phyloP scores from a whole-genome alignment of 1,284 basidiomycete genomes.

The Microstroma glucosiphilum region DNA sequence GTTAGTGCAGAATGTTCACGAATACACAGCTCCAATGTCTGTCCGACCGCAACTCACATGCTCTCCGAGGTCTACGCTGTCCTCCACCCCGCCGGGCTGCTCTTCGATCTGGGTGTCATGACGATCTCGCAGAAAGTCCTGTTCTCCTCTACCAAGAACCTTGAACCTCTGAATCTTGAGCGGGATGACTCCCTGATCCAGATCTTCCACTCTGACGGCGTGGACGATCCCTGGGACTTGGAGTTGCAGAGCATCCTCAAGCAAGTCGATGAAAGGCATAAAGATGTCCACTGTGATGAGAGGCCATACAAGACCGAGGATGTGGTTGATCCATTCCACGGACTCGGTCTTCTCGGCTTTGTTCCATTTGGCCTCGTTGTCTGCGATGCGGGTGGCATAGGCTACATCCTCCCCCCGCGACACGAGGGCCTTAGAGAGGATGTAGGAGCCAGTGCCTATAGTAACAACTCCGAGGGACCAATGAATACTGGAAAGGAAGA shows the following conservation, averaged over 20 bases:
- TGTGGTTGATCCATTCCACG: slow-evolving; percentile 43
- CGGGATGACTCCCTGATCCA: slow-evolving; percentile 42
- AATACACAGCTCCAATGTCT: too few species aligned
- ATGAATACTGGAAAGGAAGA: slow-evolving; percentile 23
- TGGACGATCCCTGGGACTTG: slow-evolving; percentile 46
- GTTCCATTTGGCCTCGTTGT: slow-evolving; percentile 6
- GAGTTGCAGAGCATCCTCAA: slow-evolving; percentile 45
- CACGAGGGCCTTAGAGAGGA: slow-evolving; percentile 25
- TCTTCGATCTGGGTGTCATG: neutral
- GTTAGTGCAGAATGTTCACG: too few species aligned
- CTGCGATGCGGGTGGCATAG: slow-evolving; percentile 25
- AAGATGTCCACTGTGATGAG: slow-evolving; percentile 38
- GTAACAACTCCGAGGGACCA: slow-evolving; percentile 18
- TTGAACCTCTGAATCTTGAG: slow-evolving; percentile 34
- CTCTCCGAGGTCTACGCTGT: neutral
- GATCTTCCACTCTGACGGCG: slow-evolving; percentile 38
- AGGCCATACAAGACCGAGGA: slow-evolving; percentile 37
- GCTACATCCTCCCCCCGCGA: slow-evolving; percentile 21
- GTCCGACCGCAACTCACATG: neutral
- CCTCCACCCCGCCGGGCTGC: neutral
- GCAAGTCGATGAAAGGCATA: slow-evolving; percentile 41
- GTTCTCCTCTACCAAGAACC: slow-evolving; percentile 24
- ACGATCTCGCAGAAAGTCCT: slow-evolving; percentile 22
- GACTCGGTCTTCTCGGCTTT: slow-evolving; percentile 21
- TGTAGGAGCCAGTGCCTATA: slow-evolving; percentile 19